A percentile compares a stretch with the other conserved stretches of the same genome.
Conservation (phyloP, 306 rosid genomes). For the Ceratonia siliqua region DNA sequence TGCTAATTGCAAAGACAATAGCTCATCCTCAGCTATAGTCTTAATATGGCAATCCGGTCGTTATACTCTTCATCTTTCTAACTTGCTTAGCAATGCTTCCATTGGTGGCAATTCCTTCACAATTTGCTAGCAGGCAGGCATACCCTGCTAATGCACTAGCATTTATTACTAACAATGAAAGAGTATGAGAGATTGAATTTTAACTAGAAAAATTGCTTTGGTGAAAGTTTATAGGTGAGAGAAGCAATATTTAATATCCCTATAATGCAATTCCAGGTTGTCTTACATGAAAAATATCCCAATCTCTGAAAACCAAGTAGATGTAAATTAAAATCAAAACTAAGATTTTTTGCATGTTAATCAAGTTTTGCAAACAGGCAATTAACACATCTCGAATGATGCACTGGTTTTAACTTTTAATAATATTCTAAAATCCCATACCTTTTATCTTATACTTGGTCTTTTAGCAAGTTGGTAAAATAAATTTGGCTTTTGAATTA, state of each 20-base stretch:
- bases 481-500: neutral
- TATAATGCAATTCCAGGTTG: slow-evolving; percentile 17
- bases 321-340: neutral
- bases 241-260: too few species aligned
- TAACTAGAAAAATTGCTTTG: slow-evolving; percentile 6
- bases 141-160: slow-evolving; percentile 59
- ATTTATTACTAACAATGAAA: neutral
- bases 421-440: too few species aligned
- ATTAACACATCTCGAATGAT: slow-evolving; percentile 5
- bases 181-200: slow-evolving; percentile 7
- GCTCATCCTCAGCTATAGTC: too few species aligned
- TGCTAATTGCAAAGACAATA: too few species aligned
- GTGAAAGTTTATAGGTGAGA: neutral
- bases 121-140: slow-evolving; percentile 88
- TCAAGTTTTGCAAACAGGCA: slow-evolving; percentile 25
- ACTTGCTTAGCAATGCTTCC: slow-evolving; percentile 85
- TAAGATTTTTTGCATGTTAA: neutral
- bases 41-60: too few species aligned
- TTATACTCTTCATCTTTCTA: slow-evolving; percentile 58
- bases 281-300: neutral
- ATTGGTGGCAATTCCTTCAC: slow-evolving; percentile 75
- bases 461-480: too few species aligned
- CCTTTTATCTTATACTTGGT: too few species aligned
- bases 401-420: neutral
- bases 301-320: neutral